Evolutionary conservation across 345 rosid genomes (phyloP).

Genomic region (Camelina laxa): DNA sequence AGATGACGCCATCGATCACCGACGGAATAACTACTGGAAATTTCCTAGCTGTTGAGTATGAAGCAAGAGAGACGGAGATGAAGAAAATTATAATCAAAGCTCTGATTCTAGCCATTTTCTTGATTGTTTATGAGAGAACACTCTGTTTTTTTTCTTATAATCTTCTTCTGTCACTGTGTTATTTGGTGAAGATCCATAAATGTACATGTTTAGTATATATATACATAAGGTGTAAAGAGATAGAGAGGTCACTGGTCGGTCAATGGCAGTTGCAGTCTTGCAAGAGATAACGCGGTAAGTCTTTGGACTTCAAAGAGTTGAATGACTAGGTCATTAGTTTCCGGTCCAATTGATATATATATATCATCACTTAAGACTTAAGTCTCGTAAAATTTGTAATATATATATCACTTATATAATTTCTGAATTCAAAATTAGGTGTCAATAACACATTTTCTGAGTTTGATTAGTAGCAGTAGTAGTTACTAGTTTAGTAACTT

Average conservation of each 20-base stretch:
- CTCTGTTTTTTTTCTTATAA: background rate
- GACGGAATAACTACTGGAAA: background rate
- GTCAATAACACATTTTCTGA: background rate
- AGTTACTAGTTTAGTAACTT: no score
- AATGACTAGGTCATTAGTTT: constrained; percentile 17
- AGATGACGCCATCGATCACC: constrained; percentile 20
- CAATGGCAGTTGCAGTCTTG: constrained; percentile 19
- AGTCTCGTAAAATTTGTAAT: background rate
- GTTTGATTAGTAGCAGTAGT: no score
- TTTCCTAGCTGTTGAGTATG: constrained; percentile 27
- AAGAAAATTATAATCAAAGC: constrained; percentile 21
- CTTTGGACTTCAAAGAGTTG: constrained; percentile 26
- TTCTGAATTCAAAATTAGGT: background rate
- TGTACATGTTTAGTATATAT: background rate
- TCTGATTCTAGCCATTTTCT: constrained; percentile 25
- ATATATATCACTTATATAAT: no score
- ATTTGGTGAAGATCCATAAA: constrained; percentile 7
- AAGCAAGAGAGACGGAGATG: constrained; percentile 5
- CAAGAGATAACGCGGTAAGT: constrained; percentile 28
- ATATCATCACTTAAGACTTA: background rate
- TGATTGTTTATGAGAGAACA: constrained; percentile 2
- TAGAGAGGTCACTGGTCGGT: constrained; percentile 2
- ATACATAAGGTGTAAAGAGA: background rate
- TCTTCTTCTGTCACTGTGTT: background rate
- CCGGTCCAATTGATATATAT: constrained; percentile 21